Base-by-base conservation (phyloP, 73 alveolate genomes). In the Tetrahymena malaccensis region DNA sequence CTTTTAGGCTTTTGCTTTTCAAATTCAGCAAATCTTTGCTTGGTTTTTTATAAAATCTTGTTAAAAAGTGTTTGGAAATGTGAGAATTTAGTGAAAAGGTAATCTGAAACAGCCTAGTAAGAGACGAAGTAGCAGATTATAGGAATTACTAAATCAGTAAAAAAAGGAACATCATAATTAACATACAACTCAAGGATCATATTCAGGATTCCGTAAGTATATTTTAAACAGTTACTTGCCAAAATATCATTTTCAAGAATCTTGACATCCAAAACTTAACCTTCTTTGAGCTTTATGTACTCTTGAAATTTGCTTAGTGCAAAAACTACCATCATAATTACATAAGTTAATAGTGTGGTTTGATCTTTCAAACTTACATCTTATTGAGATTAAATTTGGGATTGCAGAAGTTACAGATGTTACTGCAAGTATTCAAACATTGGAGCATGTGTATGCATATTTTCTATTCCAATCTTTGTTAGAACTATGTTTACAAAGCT, bases 391-490 rank as follows among this genome's bases (percentile, higher is more conserved):
- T 95, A 93, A 33, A 95, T 94, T 55, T 85, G 50, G 34, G 95
- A 85, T 55, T 89, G 83, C 34, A 95, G 40, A 8, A 95, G 70
- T 27, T 95, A 31, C 25, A 85, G 27, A 89, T 95, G 94, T 43
- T 95, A 94, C 35, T 95, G 38, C 11, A 95, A 35, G 89, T 43
- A 58, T 35, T 33, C 84, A 95, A 95, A 95, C 97, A 95, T 95
- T 12, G 55, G 35, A 85, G 95, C 33, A 16, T 85, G 85, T 31
- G 43, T 35, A 31, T 84, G 21, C 83, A 95, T 85, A 33, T 95
- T 94, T 44, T 95, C 97, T 35, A 95, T 85, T 4, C 97, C 97
- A 44, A 95, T 95, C 35, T 95, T 95, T 33, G 97, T 95, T 19
- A 85, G 89, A 89, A 34, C 83, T 9, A 94, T 70, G 27, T 27